phyloP scores from a whole-genome alignment of 176 grass and related monocot genomes.

The Secale cereale region DNA sequence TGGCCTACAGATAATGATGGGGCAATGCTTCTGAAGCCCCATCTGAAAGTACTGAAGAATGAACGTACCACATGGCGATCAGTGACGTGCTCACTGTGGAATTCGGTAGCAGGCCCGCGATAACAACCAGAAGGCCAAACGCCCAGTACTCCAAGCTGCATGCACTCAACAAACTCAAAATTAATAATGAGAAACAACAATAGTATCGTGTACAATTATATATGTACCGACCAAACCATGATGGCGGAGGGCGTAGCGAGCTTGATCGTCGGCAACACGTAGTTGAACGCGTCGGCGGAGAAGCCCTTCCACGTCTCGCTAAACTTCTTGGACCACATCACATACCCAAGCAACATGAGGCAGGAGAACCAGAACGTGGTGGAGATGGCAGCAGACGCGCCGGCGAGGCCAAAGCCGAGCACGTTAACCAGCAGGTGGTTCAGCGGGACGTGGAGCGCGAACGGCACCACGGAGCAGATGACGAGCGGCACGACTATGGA shows the following conservation, averaged over 20 bases:
- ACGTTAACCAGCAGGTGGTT: slow-evolving; percentile 54
- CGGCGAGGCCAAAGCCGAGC: slow-evolving; percentile 49
- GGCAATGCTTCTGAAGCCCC: background rate
- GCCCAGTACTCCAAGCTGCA: slow-evolving; percentile 89
- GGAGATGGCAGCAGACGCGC: slow-evolving; percentile 40
- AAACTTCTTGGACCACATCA: slow-evolving; percentile 42
- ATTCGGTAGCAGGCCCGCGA: slow-evolving; percentile 80
- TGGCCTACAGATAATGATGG: too few relatives aligned
- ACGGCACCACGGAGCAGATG: slow-evolving; percentile 53
- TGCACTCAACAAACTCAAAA: background rate
- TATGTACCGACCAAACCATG: slow-evolving; percentile 80
- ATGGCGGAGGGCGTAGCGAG: slow-evolving; percentile 76
- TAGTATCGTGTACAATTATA: background rate
- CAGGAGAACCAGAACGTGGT: slow-evolving; percentile 56
- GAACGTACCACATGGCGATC: slow-evolving; percentile 85
- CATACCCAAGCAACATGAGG: slow-evolving; percentile 53
- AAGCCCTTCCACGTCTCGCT: slow-evolving; percentile 63
- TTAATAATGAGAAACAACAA: background rate
- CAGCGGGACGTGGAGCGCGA: slow-evolving; percentile 51
- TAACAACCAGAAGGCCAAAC: slow-evolving; percentile 75
- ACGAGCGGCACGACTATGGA: slow-evolving; percentile 60
- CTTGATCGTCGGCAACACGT: slow-evolving; percentile 64
- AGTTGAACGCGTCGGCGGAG: slow-evolving; percentile 55
- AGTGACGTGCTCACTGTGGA: slow-evolving; percentile 81
- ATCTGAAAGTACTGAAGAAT: background rate